phyloP scores from a whole-genome alignment of 441 rosid genomes.

The Capsella rubella region DNA sequence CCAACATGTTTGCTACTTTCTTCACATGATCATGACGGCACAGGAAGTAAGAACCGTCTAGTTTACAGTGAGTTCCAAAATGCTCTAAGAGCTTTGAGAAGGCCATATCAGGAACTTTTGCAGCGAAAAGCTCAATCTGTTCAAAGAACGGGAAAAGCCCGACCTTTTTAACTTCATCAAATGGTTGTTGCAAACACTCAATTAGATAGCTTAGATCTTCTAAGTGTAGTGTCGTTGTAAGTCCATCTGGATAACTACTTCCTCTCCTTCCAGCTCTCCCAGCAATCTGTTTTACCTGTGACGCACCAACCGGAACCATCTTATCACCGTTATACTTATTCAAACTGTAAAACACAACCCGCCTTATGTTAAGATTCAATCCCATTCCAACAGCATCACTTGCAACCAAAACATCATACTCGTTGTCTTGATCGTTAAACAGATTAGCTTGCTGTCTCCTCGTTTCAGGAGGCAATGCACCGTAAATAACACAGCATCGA shows the following conservation, averaged over 20 bases:
- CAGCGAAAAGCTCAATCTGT: conserved; percentile 93
- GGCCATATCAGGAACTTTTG: conserved; percentile 62
- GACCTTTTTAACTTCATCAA: conserved; percentile 76
- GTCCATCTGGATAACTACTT: conserved; percentile 88
- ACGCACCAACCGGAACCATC: conserved; percentile 79
- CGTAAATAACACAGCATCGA: conserved; percentile 94
- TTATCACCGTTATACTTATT: conserved; percentile 89
- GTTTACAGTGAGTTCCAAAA: conserved; percentile 79
- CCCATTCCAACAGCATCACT: conserved; percentile 99
- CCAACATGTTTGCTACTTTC: conserved; percentile 96
- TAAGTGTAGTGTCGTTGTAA: conserved; percentile 75
- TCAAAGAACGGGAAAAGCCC: conserved; percentile 95
- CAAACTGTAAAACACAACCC: conserved; percentile 81
- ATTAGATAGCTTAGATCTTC: conserved; percentile 80
- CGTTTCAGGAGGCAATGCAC: conserved; percentile 98
- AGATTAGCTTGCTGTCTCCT: conserved; percentile 92
- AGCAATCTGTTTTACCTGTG: conserved; percentile 95
- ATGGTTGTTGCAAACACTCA: conserved; percentile 87
- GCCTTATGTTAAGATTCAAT: conserved; percentile 87
- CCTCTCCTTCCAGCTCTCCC: conserved; percentile 99
- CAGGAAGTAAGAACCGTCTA: conserved; percentile 88
- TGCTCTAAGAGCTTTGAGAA: conserved; percentile 81
- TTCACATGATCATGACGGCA: conserved; percentile 85
- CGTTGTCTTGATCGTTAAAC: conserved; percentile 88
- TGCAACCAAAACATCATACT: conserved; percentile 93